These are phyloP conservation scores for Hortiboletus campestris DNA, from an alignment of 768 basidiomycete genomes.

Conservation along the genomic window DNA sequence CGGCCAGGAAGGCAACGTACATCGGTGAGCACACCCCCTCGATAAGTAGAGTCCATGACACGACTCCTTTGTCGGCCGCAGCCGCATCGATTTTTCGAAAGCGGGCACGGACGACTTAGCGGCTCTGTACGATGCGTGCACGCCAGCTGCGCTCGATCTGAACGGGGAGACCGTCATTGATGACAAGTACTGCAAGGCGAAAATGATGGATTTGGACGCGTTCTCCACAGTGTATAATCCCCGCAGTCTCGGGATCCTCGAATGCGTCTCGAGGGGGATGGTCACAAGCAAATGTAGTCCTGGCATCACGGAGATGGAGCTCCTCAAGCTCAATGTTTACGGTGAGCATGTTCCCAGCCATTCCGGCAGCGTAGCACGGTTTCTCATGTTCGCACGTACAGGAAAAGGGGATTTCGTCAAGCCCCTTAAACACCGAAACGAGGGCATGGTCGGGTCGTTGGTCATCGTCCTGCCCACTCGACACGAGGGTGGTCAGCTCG, in stretches of 20 bases:
- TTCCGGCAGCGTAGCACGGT: too few relatives aligned
- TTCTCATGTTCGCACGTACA: neutral
- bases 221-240: constrained; percentile 28
- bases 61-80: neutral
- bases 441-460: constrained; percentile 50
- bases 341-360: constrained; percentile 22
- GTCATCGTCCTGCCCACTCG: constrained; percentile 46
- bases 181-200: constrained; percentile 37
- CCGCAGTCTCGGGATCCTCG: neutral
- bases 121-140: neutral
- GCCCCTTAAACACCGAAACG: constrained; percentile 8
- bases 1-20: neutral
- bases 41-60: too few relatives aligned
- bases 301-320: constrained; percentile 18
- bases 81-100: neutral
- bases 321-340: constrained; percentile 50
- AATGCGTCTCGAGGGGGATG: neutral
- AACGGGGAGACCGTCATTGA: neutral
- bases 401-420: constrained; percentile 7
- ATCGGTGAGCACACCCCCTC: neutral
- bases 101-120: neutral
- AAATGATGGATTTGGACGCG: constrained; percentile 37
- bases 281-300: too few relatives aligned
- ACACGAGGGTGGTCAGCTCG: constrained; percentile 8
- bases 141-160: neutral